Conservation (phyloP, 1,284 basidiomycete species). For the Ganoderma boninense region DNA sequence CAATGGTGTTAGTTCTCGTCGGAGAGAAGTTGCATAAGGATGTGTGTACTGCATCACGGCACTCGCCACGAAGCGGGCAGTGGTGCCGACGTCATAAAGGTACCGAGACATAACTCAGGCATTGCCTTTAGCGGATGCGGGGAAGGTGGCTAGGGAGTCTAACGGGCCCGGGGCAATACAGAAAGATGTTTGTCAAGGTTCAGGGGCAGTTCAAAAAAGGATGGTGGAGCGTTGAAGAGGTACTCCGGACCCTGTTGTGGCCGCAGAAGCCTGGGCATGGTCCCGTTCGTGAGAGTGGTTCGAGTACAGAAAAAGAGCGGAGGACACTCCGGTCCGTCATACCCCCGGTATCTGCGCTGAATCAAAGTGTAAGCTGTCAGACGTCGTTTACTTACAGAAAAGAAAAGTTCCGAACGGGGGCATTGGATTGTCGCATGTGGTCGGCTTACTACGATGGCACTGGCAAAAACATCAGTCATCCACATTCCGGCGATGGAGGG, state of each 20-base stretch:
- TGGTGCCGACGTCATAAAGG: neutral
- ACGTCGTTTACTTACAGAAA: neutral
- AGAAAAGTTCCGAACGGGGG: neutral
- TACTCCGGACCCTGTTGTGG: neutral
- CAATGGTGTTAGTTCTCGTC: neutral
- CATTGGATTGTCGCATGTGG: neutral
- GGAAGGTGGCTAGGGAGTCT: neutral
- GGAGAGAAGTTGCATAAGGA: neutral
- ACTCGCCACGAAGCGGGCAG: neutral
- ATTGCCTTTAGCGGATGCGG: neutral
- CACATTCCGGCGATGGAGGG: too few species aligned
- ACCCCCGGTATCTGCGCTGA: neutral
- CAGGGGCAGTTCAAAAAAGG: neutral
- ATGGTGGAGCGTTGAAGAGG: neutral
- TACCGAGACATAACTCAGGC: too few species aligned
- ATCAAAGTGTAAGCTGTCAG: neutral
- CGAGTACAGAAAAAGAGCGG: neutral
- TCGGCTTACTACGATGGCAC: too few species aligned
- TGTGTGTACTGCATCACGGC: too few species aligned
- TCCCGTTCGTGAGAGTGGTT: neutral
- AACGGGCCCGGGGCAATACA: neutral
- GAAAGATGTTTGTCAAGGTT: neutral
- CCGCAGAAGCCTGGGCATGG: neutral
- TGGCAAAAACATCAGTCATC: too few species aligned
- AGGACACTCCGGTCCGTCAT: neutral